Evolutionary conservation across 352 stramenopile species (phyloP).

Genomic region (Globisporangium heterothallicum): DNA sequence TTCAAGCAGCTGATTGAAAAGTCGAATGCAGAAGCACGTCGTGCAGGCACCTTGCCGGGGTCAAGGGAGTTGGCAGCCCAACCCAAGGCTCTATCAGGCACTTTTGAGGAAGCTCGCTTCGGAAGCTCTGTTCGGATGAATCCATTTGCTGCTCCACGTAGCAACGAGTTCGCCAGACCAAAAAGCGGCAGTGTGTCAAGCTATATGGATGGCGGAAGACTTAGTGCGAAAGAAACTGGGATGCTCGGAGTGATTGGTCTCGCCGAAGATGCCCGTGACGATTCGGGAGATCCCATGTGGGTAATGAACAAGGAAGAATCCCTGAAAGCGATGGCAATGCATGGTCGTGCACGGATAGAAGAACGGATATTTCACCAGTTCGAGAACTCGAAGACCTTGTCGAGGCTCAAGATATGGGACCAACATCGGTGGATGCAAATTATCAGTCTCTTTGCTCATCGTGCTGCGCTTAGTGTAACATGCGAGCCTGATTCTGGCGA

Average conservation of each 20-base stretch:
- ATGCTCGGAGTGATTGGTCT: constrained; percentile 58
- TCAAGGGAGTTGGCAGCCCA: constrained; percentile 22
- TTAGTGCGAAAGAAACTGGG: constrained; percentile 39
- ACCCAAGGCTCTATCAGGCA: constrained; percentile 53
- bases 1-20: constrained; percentile 70
- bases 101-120: constrained; percentile 58
- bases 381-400: constrained; percentile 41
- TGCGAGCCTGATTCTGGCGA: constrained; percentile 71
- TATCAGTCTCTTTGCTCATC: constrained; percentile 63
- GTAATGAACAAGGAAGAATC: constrained; percentile 34
- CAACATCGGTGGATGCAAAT: constrained; percentile 83
- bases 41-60: constrained; percentile 32
- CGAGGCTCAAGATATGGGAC: constrained; percentile 59
- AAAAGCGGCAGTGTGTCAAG: constrained; percentile 15
- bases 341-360: constrained; percentile 60
- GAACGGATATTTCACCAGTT: constrained; percentile 71
- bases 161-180: constrained; percentile 1
- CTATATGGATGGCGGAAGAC: constrained; percentile 23
- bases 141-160: constrained; percentile 30
- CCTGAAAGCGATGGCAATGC: constrained; percentile 51
- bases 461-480: constrained; percentile 54
- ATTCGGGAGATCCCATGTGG: constrained; percentile 39
- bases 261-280: constrained; percentile 55
- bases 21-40: constrained; percentile 47
- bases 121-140: constrained; percentile 35